Conservation (phyloP, 306 rosid genomes). For the Cucumis hystrix region DNA sequence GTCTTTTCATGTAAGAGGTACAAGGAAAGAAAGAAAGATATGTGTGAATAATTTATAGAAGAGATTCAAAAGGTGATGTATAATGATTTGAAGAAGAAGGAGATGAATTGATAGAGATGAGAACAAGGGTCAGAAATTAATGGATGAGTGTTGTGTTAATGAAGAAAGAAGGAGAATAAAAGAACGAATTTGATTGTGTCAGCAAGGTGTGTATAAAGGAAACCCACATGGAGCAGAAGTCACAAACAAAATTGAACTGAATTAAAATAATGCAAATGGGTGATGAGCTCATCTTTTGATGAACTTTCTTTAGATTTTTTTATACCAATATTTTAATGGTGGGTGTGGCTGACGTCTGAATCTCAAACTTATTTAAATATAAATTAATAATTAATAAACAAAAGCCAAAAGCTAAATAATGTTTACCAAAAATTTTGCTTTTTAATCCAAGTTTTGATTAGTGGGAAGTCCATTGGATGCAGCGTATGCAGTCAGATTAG, state of each 20-base stretch:
- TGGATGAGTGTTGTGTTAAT: background rate
- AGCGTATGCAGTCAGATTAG: conserved; percentile 1
- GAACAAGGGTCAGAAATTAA: background rate
- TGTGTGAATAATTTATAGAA: too few relatives aligned
- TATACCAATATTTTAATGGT: background rate
- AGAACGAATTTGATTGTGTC: conserved; percentile 3
- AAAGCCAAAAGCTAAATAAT: conserved; percentile 1
- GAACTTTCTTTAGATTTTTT: conserved; percentile 1
- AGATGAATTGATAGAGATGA: background rate
- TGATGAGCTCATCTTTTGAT: conserved; percentile 9
- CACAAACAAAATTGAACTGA: conserved; percentile 3
- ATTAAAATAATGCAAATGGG: conserved; percentile 3
- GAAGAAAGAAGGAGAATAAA: background rate
- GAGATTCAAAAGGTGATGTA: too few relatives aligned
- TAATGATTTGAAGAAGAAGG: too few relatives aligned
- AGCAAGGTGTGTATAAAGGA: background rate
- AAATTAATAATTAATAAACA: background rate
- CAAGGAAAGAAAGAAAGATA: too few relatives aligned
- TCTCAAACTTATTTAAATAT: background rate
- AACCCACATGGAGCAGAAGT: conserved; percentile 1
- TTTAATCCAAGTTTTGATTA: background rate
- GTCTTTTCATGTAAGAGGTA: too few relatives aligned
- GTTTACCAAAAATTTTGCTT: background rate
- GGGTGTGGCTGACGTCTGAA: conserved; percentile 9
- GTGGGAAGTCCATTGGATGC: conserved; percentile 8